Evolutionary conservation across 208 protist species (phyloP).

Genomic region (Wallacemonas sp.): DNA sequence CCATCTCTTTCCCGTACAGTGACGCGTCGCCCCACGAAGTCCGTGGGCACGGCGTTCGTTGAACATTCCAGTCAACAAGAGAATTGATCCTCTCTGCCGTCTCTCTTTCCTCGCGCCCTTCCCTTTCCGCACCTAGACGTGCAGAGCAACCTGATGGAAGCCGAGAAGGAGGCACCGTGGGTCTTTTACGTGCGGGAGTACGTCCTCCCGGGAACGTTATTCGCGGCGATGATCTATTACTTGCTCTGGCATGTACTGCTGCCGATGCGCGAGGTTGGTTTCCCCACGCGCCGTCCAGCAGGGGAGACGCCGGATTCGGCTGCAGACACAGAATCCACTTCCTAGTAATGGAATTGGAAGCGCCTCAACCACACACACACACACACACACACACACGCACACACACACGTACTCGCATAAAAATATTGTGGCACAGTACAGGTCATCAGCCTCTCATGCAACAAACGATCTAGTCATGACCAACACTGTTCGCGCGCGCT

Average conservation of each 20-base stretch:
- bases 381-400: constrained; percentile 17
- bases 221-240: constrained; percentile 44
- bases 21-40: too few species aligned
- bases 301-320: background rate
- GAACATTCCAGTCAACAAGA: too few species aligned
- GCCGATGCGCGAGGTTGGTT: constrained; percentile 39
- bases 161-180: constrained; percentile 40
- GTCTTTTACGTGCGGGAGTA: constrained; percentile 56
- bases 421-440: too few species aligned
- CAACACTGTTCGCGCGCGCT: too few species aligned
- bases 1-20: too few species aligned
- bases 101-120: background rate
- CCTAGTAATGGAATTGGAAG: too few species aligned
- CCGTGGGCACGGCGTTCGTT: too few species aligned
- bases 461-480: too few species aligned
- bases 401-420: too few species aligned
- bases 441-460: too few species aligned
- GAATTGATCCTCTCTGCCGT: background rate
- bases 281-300: constrained; percentile 12
- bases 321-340: too few species aligned
- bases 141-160: background rate
- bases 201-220: constrained; percentile 50
- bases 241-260: constrained; percentile 35
- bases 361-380: too few species aligned
- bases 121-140: background rate